Percentiles rank a stretch among this genome's conserved stretches.
These are phyloP conservation scores for Sugiyamaella chiloensis DNA, from an alignment of 805 yeast species.

Conservation along the genomic window DNA sequence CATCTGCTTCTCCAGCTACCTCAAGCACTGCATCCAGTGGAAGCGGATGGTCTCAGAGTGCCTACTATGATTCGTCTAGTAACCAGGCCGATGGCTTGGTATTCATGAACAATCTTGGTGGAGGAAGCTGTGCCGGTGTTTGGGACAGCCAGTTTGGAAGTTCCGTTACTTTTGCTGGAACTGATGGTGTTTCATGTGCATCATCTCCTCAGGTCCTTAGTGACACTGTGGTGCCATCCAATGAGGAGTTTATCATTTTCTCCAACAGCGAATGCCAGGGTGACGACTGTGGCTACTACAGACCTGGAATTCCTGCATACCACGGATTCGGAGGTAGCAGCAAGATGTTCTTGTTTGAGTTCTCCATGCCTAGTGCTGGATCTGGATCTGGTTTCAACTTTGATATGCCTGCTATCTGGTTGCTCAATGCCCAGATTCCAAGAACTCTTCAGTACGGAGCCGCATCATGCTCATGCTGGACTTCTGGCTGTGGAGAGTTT, in stretches of 20 bases:
- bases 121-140: conserved; percentile 83
- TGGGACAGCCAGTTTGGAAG: conserved; percentile 87
- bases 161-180: conserved; percentile 77
- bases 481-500: conserved; percentile 95
- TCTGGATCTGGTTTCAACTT: conserved; percentile 45
- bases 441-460: conserved; percentile 93
- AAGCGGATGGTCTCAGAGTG: conserved; percentile 60
- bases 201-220: conserved; percentile 62
- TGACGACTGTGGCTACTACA: conserved; percentile 76
- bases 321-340: conserved; percentile 85
- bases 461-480: conserved; percentile 89
- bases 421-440: conserved; percentile 92
- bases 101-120: conserved; percentile 83
- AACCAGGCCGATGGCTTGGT: conserved; percentile 69
- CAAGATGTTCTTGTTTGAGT: conserved; percentile 91
- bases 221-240: conserved; percentile 66
- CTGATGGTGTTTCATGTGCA: conserved; percentile 75
- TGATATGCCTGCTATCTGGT: conserved; percentile 99
- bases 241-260: conserved; percentile 79
- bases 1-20: conserved; percentile 38
- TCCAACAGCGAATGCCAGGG: conserved; percentile 45
- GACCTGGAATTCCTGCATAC: conserved; percentile 84
- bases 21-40: conserved; percentile 36
- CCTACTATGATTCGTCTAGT: conserved; percentile 64
- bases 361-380: conserved; percentile 78